Evolutionary conservation across 2,329 filamentous ascomycete species (phyloP).

Genomic region (Penicillium brasilianum): DNA sequence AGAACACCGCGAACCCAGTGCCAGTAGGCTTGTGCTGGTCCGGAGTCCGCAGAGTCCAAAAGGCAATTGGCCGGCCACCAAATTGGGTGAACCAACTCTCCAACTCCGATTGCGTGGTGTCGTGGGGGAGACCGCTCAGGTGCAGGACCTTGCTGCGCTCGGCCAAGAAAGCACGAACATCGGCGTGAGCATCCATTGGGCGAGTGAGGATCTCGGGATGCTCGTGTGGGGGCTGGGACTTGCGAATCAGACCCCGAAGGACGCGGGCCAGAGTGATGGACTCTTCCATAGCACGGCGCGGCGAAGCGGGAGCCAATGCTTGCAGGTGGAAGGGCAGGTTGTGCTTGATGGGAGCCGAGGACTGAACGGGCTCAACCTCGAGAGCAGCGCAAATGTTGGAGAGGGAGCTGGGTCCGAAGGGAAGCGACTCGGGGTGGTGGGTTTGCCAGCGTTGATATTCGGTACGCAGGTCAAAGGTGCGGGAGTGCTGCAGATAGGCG

Average conservation of each 20-base stretch:
- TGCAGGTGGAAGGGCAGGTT: constrained; percentile 98
- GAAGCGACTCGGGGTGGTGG: constrained; percentile 95
- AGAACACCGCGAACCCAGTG: constrained; percentile 97
- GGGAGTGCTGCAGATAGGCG: constrained; percentile 95
- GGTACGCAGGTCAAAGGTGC: constrained; percentile 93
- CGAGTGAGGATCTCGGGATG: constrained; percentile 93
- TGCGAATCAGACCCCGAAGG: constrained; percentile 88
- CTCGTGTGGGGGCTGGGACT: constrained; percentile 91
- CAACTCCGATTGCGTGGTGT: constrained; percentile 96
- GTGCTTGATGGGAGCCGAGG: constrained; percentile 97
- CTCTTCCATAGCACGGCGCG: constrained; percentile 96
- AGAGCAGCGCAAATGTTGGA: constrained; percentile 98
- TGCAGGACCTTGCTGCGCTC: constrained; percentile 98
- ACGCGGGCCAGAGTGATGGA: constrained; percentile 92
- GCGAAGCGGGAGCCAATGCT: constrained; percentile 91
- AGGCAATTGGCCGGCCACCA: constrained; percentile 94
- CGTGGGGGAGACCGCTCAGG: constrained; percentile 95
- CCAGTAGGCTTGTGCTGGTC: constrained; percentile 99
- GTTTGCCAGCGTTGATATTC: constrained; percentile 99
- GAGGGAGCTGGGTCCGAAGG: constrained; percentile 92
- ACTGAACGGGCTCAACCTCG: constrained; percentile 96
- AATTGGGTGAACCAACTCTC: constrained; percentile 99
- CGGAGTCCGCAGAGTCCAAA: constrained; percentile 96
- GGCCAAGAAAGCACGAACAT: constrained; percentile 92
- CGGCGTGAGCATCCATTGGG: constrained; percentile 94